Evolutionary conservation across 2,329 filamentous ascomycete genomes (phyloP), one percentile per base, ranked within the genome.

Genomic region (Davidsoniella australis): DNA sequence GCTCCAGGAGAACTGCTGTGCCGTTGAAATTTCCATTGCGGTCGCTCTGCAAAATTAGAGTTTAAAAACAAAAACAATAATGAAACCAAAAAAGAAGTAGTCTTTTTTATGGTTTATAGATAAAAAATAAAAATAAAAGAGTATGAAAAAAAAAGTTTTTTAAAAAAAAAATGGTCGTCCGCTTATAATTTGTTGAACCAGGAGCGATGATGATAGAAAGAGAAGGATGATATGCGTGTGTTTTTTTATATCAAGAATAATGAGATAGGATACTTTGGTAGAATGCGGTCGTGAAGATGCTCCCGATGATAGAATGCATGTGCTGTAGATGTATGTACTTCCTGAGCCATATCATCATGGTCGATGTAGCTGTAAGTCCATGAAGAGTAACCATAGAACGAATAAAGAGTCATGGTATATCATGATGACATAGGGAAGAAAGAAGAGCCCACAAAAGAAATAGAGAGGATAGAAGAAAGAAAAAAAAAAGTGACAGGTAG

Each of bases 351-450:
- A 33, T 10, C 29, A 33, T 12, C 29, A 33, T 12, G 29, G 12
- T 12, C 29, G 29, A 33, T 33, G 12, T 33, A 12, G 29, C 29
- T 33, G 29, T 1, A 33, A 33, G 29, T 12, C 9, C 26, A 45
- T 8, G 18, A 7, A 26, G 14, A n/a, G 7, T 20, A 23, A 26
- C n/a, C 20, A n/a, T 33, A 17, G 37, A 16, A 39, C 12, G 8
- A 46, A 39, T 16, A 46, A 37, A 46, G 38, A 39, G 44, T 45
- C 29, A 23, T 46, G 44, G 29, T 39, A 24, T 18, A 37, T 46
- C 29, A 36, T 38, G 10, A 20, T 45, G 29, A 20, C 20, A 18
- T 6, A 36, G 43, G 18, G 36, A 36, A 14, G 12, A 45, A 17
- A 37, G 17, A n/a, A 33, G 7, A 45, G 3, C 6, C 12, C 7